phyloP scores from a whole-genome alignment of 176 grass and related monocot genomes.

The Aegilops sharonensis region DNA sequence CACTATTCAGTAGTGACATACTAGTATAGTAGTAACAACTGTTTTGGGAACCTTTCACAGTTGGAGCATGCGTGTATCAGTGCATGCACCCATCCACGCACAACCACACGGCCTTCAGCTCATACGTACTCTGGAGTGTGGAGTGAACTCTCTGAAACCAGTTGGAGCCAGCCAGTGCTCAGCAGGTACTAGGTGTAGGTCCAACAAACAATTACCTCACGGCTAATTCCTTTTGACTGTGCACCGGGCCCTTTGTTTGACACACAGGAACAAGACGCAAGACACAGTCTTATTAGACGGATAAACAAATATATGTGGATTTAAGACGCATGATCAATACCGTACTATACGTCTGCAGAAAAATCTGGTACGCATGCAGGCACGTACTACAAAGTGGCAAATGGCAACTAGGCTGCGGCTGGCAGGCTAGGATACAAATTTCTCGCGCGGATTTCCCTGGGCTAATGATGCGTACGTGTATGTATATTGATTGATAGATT shows the following conservation, averaged over 20 bases:
- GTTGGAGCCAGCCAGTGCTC: neutral
- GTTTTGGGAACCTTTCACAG: neutral
- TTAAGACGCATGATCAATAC: neutral
- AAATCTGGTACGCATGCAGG: neutral
- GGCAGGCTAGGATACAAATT: neutral
- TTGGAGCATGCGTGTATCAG: neutral
- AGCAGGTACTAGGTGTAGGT: neutral
- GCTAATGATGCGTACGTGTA: neutral
- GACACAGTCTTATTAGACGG: neutral
- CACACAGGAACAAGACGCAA: neutral
- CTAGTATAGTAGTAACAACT: neutral
- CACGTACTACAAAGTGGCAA: neutral
- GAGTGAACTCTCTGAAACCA: neutral
- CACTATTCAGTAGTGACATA: neutral
- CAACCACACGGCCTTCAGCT: neutral
- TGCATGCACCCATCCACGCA: neutral
- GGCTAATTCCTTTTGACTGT: neutral
- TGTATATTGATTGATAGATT: neutral
- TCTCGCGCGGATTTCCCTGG: neutral
- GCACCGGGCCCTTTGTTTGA: neutral
- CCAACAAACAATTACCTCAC: neutral
- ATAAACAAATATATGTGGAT: neutral
- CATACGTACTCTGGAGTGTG: neutral
- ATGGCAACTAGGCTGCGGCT: neutral
- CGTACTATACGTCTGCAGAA: neutral